Evolutionary conservation across 169 alveolate species (phyloP).

Genomic region (Plasmodium vinckei): DNA sequence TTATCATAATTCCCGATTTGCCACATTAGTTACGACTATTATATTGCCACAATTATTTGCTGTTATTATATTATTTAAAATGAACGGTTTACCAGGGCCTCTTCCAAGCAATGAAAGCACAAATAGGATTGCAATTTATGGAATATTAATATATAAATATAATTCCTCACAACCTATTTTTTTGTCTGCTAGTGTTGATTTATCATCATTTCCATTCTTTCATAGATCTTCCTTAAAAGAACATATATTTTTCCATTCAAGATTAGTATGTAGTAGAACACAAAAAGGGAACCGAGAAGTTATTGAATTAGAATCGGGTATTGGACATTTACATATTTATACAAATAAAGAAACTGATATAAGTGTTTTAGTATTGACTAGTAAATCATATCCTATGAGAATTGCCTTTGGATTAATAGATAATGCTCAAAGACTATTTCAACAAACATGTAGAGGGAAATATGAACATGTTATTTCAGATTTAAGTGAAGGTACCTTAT

Average conservation of each 20-base stretch:
- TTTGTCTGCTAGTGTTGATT: constrained; percentile 54
- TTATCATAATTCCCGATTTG: no score
- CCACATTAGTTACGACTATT: no score
- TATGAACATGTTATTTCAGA: constrained; percentile 60
- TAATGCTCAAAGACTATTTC: constrained; percentile 53
- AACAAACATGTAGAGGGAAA: constrained; percentile 20
- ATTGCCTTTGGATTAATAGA: constrained; percentile 87
- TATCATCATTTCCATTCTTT: constrained; percentile 76
- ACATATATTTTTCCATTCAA: constrained; percentile 84
- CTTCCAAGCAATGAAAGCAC: constrained; percentile 42
- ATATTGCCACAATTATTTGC: no score
- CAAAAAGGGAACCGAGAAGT: constrained; percentile 90
- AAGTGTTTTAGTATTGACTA: constrained; percentile 80
- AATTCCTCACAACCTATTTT: constrained; percentile 49
- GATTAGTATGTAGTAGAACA: constrained; percentile 89
- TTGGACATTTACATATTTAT: constrained; percentile 85
- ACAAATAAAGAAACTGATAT: constrained; percentile 36
- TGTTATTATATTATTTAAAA: constrained; percentile 1
- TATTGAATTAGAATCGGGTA: constrained; percentile 89
- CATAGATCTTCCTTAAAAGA: constrained; percentile 87
- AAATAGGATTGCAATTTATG: constrained; percentile 55
- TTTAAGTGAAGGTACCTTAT: constrained; percentile 81
- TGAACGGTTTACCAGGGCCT: constrained; percentile 32
- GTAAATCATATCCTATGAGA: constrained; percentile 87
- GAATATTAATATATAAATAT: constrained; percentile 48